These are phyloP conservation scores for Pistacia integerrima DNA, from an alignment of 345 rosid genomes.

Conservation along the genomic window DNA sequence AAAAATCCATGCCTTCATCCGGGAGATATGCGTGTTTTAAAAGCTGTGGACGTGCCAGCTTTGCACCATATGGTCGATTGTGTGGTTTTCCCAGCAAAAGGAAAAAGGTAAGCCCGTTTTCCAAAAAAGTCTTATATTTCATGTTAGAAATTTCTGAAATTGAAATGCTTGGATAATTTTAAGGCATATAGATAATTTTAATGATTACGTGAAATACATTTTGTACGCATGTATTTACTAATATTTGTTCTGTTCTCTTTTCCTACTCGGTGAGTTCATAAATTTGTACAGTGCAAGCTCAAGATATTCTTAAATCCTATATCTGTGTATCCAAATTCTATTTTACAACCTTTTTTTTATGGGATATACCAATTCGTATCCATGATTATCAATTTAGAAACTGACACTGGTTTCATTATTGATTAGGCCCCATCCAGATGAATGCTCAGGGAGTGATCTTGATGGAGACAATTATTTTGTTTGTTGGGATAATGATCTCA, in stretches of 20 bases:
- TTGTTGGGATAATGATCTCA: conserved; percentile 42
- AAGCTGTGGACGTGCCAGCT: conserved; percentile 28
- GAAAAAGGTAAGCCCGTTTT: conserved; percentile 34
- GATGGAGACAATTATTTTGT: conserved; percentile 54
- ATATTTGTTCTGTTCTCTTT: neutral
- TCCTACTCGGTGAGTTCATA: too few species aligned
- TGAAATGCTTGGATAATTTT: neutral
- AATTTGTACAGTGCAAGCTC: too few species aligned
- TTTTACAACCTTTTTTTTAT: neutral
- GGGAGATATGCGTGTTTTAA: conserved; percentile 30
- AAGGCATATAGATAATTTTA: neutral
- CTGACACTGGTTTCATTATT: conserved; percentile 2
- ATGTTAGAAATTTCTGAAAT: neutral
- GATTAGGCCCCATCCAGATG: conserved; percentile 47
- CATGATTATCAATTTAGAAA: neutral
- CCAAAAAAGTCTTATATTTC: neutral
- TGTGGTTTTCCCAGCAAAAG: conserved; percentile 48
- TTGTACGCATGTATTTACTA: too few species aligned
- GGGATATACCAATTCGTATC: neutral
- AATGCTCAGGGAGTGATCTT: conserved; percentile 54
- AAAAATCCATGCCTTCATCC: conserved; percentile 46
- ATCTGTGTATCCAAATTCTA: too few species aligned
- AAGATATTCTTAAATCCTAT: too few species aligned
- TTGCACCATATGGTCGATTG: conserved; percentile 37
- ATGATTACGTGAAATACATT: too few species aligned